Evolutionary conservation across 192 early-diverging fungal species (phyloP).

Genomic region (Dissophora globulifera): DNA sequence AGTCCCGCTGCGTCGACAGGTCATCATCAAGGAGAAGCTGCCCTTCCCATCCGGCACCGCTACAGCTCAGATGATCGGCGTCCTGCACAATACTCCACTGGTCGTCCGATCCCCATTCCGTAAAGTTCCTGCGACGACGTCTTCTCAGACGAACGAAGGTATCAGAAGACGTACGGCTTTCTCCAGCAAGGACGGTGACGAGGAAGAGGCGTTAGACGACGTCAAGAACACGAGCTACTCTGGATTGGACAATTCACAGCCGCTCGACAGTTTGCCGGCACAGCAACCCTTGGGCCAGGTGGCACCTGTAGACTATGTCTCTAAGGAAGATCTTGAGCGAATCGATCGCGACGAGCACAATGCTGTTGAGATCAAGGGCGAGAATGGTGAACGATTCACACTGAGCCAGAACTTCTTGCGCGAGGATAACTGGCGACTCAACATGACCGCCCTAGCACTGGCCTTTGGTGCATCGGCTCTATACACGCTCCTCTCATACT

Average conservation of each 20-base stretch:
- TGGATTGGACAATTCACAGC: no score
- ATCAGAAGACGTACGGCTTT: slow-evolving; percentile 2
- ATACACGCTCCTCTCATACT: slow-evolving; percentile 73
- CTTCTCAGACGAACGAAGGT: slow-evolving; percentile 2
- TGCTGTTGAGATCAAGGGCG: slow-evolving; percentile 28
- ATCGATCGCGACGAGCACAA: no score
- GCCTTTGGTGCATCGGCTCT: slow-evolving; percentile 69
- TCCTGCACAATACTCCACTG: slow-evolving; percentile 72
- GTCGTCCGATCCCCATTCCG: slow-evolving; percentile 31
- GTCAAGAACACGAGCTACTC: not conserved
- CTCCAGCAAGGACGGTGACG: not conserved
- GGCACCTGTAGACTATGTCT: slow-evolving; percentile 11
- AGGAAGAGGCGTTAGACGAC: slow-evolving; percentile 17
- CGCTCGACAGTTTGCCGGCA: not conserved
- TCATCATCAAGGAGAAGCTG: slow-evolving; percentile 84
- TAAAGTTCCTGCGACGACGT: not conserved
- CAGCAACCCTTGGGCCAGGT: slow-evolving; percentile 22
- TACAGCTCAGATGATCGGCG: slow-evolving; percentile 85
- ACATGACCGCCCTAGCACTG: slow-evolving; percentile 61
- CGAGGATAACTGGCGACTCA: slow-evolving; percentile 70
- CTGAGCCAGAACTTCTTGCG: slow-evolving; percentile 34
- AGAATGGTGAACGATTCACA: slow-evolving; percentile 40
- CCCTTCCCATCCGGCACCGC: slow-evolving; percentile 88
- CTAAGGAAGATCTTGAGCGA: not conserved
- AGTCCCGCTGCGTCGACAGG: slow-evolving; percentile 79